Base-by-base conservation (phyloP, 257 asterid species). In the Jaltomata sinuosa region DNA sequence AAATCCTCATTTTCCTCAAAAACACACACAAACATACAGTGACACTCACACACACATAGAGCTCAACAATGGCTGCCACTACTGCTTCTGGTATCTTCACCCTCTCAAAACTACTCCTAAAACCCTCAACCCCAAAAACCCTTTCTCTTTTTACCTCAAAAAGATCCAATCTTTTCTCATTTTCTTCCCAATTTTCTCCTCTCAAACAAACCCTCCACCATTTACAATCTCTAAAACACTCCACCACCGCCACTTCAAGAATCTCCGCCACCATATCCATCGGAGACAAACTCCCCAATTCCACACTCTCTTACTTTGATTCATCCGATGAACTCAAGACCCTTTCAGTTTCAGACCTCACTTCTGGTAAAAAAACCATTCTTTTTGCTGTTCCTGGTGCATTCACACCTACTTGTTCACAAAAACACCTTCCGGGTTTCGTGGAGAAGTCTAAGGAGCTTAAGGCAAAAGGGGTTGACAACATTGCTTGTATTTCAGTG, bases 401-500 rank as follows among this genome's bases (percentile, higher is more conserved):
- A n/a, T n/a, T n/a, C n/a, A n/a, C n/a, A n/a, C n/a, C n/a, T n/a
- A n/a, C n/a, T n/a, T n/a, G n/a, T n/a, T n/a, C n/a, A n/a, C n/a
- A n/a, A n/a, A n/a, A n/a, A n/a, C n/a, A n/a, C n/a, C n/a, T n/a
- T n/a, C n/a, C n/a, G n/a, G n/a, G n/a, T n/a, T n/a, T n/a, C n/a
- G n/a, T n/a, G n/a, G n/a, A n/a, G n/a, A n/a, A n/a, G n/a, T n/a
- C n/a, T n/a, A n/a, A n/a, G n/a, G n/a, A n/a, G n/a, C n/a, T n/a
- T n/a, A n/a, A n/a, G n/a, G n/a, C n/a, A n/a, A n/a, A n/a, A n/a
- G n/a, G n/a, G n/a, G n/a, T n/a, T n/a, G n/a, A n/a, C n/a, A n/a
- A n/a, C n/a, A n/a, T 96, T 47, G 99, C 96, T 21, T 96, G 99
- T 84, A 82, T 94, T 21, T 93, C 98, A 55, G 98, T 96, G 31